Evolutionary conservation across 371 early-diverging fungal species (phyloP).

Genomic region (Coemansia sp.): DNA sequence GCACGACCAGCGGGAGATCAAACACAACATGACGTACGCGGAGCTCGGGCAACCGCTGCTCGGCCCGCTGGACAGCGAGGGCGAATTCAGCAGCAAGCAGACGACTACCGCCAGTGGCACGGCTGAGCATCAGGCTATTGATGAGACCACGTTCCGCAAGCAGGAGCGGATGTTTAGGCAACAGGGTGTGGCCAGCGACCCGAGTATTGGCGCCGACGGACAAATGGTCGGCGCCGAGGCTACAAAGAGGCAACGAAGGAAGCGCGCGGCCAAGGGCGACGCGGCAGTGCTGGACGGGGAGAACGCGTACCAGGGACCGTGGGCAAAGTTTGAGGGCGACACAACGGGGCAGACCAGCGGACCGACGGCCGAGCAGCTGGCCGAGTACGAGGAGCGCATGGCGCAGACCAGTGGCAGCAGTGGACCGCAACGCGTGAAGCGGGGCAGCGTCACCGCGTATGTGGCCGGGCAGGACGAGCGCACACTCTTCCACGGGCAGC

Average conservation of each 20-base stretch:
- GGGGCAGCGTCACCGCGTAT: constrained; percentile 7
- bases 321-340: constrained; percentile 93
- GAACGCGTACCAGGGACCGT: constrained; percentile 86
- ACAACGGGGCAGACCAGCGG: constrained; percentile 61
- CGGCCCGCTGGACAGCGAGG: constrained; percentile 22
- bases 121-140: constrained; percentile 33
- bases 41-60: constrained; percentile 27
- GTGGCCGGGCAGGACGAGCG: constrained; percentile 37
- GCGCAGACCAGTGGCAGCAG: constrained; percentile 1
- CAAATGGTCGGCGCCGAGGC: constrained; percentile 10
- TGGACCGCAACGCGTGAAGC: neutral
- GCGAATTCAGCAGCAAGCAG: constrained; percentile 14
- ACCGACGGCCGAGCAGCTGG: constrained; percentile 52
- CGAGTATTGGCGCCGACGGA: constrained; percentile 15
- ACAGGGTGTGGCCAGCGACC: constrained; percentile 26
- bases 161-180: constrained; percentile 46
- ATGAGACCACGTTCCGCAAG: constrained; percentile 26
- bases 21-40: constrained; percentile 21
- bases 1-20: constrained; percentile 18
- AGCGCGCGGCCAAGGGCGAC: constrained; percentile 79
- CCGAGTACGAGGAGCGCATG: constrained; percentile 28
- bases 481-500: constrained; percentile 55
- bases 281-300: constrained; percentile 73
- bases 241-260: constrained; percentile 58
- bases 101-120: constrained; percentile 15